Evolutionary conservation across 2,329 filamentous ascomycete genomes (phyloP), one percentile per base, ranked within the genome.

Genomic region (Nemania abortiva): DNA sequence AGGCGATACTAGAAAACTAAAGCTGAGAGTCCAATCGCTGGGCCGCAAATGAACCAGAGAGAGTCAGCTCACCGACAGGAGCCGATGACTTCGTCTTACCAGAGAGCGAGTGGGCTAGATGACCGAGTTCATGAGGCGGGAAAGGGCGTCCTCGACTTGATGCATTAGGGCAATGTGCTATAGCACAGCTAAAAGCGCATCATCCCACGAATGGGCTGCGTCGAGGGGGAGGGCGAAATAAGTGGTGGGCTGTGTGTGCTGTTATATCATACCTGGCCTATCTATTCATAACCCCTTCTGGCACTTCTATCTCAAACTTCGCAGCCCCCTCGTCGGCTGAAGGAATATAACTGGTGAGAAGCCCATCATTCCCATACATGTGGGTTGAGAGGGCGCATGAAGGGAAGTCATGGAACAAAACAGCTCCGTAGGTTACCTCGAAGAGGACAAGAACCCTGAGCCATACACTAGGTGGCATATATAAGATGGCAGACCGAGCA

Each of bases 21-120:
- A 52, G 49, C n/a, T 11, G 5, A 24, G 2, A 59, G 42, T 22
- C 13, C 1, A 63, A 55, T 42, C 54, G 45, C 22, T 18, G 50
- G 58, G 59, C 70, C 55, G 7, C 55, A 67, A 66, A 63, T 57
- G 20, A 20, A 27, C 6, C 3, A 22, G n/a, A 53, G 29, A 57
- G 47, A 10, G n/a, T n/a, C 24, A 5, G 2, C 24, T 27, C 39
- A 29, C 34, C 34, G 7, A 7, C 34, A 11, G 34, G 11, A 11
- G 34, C 11, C 11, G 1, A 37, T 11, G 7, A 37, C 11, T 37
- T 37, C 11, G 7, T 37, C 34, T 37, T 6, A 2, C 34, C 11
- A 37, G 7, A 37, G 11, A 11, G 7, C 34, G 34, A 37, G 7
- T 9, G 2, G 11, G 34, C 34, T 9, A 37, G 34, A 37, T 37